Percentiles rank a stretch among this genome's conserved stretches.
Conservation (phyloP, 1,139 yeast genomes). For the Hemisphaericaspora lyxosophila region DNA sequence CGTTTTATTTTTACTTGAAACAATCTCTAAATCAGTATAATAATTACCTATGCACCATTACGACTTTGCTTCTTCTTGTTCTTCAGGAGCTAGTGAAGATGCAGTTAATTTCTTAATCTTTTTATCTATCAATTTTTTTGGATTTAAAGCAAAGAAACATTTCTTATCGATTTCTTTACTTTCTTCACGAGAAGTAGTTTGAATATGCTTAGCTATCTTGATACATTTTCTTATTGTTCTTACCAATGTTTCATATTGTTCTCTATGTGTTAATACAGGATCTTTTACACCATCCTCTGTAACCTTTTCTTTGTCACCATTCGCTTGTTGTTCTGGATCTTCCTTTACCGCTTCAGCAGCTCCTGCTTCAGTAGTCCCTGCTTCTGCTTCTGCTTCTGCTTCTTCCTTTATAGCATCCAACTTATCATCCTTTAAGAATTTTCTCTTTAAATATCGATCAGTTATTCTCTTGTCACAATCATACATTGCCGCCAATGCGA, state of each 20-base stretch:
- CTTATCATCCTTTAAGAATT: conserved; percentile 36
- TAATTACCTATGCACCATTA: too few relatives aligned
- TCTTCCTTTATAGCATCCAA: conserved; percentile 17
- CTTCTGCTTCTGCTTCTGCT: conserved; percentile 4
- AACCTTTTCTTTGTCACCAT: conserved; percentile 8
- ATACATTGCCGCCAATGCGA: conserved; percentile 83
- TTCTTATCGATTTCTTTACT: conserved; percentile 63
- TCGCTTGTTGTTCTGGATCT: conserved; percentile 6
- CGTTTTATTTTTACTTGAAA: neutral
- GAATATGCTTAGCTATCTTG: conserved; percentile 38
- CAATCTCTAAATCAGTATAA: neutral
- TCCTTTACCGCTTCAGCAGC: conserved; percentile 11
- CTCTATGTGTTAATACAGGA: conserved; percentile 12
- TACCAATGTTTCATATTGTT: conserved; percentile 45
- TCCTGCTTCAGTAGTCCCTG: conserved; percentile 6
- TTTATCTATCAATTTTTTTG: conserved; percentile 50
- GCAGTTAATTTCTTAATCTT: conserved; percentile 25
- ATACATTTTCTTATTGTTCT: conserved; percentile 51
- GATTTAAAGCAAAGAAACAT: conserved; percentile 62
- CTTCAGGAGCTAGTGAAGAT: neutral
- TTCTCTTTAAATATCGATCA: conserved; percentile 61
- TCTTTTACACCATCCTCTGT: conserved; percentile 6
- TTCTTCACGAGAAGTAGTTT: conserved; percentile 55
- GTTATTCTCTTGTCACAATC: conserved; percentile 64
- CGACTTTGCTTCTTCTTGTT: neutral